Conservation (phyloP, 1,139 yeast genomes). For the Kodamaea sp. region DNA sequence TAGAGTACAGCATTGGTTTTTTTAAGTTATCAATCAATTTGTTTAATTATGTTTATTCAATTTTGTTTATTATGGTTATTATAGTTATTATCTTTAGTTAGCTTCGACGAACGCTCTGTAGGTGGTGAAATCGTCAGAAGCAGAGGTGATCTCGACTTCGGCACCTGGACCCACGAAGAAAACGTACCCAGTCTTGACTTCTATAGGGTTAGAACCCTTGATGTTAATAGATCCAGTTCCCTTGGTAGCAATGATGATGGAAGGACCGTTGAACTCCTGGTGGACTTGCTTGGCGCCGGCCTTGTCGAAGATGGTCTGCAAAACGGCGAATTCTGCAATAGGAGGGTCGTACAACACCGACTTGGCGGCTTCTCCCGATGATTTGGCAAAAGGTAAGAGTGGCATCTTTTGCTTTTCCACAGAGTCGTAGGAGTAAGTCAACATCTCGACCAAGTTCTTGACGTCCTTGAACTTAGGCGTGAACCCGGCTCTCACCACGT, state of each 20-base stretch:
- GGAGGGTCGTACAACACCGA: constrained; percentile 89
- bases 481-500: constrained; percentile 97
- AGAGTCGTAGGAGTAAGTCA: constrained; percentile 85
- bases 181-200: constrained; percentile 68
- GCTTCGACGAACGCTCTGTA: constrained; percentile 89
- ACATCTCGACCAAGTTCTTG: constrained; percentile 80
- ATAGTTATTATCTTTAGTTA: too few species aligned
- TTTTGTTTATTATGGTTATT: too few species aligned
- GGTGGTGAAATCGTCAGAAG: constrained; percentile 61
- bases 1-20: too few species aligned
- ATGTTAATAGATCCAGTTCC: constrained; percentile 67
- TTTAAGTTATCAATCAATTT: constrained; percentile 69
- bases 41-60: constrained; percentile 55
- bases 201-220: constrained; percentile 43
- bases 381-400: constrained; percentile 59
- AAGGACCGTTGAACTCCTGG: constrained; percentile 78
- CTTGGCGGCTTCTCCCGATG: constrained; percentile 62
- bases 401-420: constrained; percentile 93
- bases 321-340: constrained; percentile 90
- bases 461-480: constrained; percentile 98
- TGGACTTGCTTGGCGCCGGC: constrained; percentile 49
- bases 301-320: constrained; percentile 63
- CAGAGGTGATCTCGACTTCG: constrained; percentile 59
- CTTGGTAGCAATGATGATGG: constrained; percentile 78
- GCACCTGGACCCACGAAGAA: constrained; percentile 82